Base-by-base conservation (phyloP, 192 early-diverging fungal genomes). In the Backusella liffmaniae region DNA sequence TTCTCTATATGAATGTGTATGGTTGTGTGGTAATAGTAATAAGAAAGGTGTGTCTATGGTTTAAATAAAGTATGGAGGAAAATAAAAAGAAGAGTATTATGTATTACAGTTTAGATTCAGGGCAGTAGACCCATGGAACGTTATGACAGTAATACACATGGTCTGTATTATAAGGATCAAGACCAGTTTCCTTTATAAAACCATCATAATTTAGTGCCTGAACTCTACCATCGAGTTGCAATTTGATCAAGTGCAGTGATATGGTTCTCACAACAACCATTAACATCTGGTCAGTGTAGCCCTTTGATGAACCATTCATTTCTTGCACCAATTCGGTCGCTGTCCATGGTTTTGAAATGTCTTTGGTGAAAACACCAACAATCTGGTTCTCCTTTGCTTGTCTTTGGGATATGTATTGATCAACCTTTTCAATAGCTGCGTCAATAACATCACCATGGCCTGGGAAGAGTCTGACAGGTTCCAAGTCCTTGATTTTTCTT, bases 391-490 rank as follows among this genome's bases (percentile, higher is more conserved):
- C 96, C 37, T 95, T 88, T 67, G 89, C 84, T 21, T 82, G 59
- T 8, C 95, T 90, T 77, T 95, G 92, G 16, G 78, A 73, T 34
- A 96, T 90, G 77, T 97, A 96, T 49, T 92, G 87, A 42, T 89
- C 80, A 4, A 97, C 86, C 30, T 88, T 89, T 7, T 72, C 66
- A 9, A 83, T 77, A 0, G 92, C 93, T 73, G 93, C 85, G 42
- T 87, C 81, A 46, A 97, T 79, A 9, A 91, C 83, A 12, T 91
- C 90, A 0, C 96, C 96, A 80, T 97, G 96, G 0, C 93, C 76
- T 18, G 78, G 75, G 82, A 92, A 88, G 13, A 95, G 82, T 29
- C 77, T 62, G 0, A 74, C 62, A 0, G 88, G 89, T 0, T 51
- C 67, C 1, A 88, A 13, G 0, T 56, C 84, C 53, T 88, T 79